Base-by-base conservation (phyloP, 2,329 filamentous ascomycete species). In the Clonostachys rosea region DNA sequence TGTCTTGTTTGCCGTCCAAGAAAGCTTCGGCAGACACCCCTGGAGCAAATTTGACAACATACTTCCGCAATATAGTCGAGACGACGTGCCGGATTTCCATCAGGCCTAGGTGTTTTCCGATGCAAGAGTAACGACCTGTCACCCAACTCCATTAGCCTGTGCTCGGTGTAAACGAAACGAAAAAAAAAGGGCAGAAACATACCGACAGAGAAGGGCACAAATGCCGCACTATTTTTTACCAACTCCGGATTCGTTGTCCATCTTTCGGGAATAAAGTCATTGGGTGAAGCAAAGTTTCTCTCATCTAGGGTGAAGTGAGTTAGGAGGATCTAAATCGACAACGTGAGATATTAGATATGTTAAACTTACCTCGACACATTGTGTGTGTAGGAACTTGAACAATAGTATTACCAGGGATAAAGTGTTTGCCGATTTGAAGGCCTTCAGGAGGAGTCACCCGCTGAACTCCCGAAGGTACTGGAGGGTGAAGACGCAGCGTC, bases 401-500 rank as follows among this genome's bases (percentile, higher is more conserved):
- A 16, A 65, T 60, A 6, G 59, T 64, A 40, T 62, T 57, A 1
- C 67, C 68, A 0, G 68, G 67, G n/a, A 70, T 61, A 34, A 58
- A 63, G 0, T 43, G 51, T 1, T 60, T 57, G 1, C 56, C 64
- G 6, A 73, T 55, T 5, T 51, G 49, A 18, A 66, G 47, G 2
- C 68, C 69, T 45, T 66, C 60, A 0, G 60, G 55, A 0, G 68
- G 66, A 2, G 67, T 70, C 12, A 61, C 49, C 3, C 68, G 56
- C 35, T 60, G 56, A 10, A 63, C 35, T 5, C 62, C 64, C 3
- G 57, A 55, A 1, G 63, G 62, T 2, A 67, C 59, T 6, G 66
- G 55, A 4, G 67, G 65, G 47, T 65, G 55, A 5, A 70, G 52
- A 1, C 67, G 55, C 33, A 70, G 53, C 0, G 62, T 47, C 50